These are phyloP conservation scores for Fallopia convolvulus DNA, from an alignment of 148 eudicot species.

Conservation along the genomic window DNA sequence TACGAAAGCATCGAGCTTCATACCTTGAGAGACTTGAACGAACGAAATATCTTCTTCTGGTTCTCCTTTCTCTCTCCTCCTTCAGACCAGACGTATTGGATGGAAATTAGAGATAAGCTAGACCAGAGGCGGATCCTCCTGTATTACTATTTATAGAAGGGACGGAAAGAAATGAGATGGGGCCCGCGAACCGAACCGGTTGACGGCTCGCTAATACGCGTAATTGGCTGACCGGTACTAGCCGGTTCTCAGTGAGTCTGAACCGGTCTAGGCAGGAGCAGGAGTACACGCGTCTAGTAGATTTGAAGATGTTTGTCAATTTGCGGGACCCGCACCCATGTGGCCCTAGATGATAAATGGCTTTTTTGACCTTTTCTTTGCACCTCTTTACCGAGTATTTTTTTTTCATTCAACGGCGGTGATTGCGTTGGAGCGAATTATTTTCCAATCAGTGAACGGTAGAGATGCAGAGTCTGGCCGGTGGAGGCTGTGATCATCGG, in stretches of 20 bases:
- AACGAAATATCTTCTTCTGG: background rate
- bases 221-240: background rate
- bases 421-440: background rate
- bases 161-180: background rate
- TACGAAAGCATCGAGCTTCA: background rate
- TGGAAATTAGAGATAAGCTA: constrained; percentile 1
- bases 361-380: too few species aligned
- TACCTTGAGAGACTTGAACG: background rate
- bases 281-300: background rate
- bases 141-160: constrained; percentile 3
- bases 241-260: background rate
- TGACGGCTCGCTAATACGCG: background rate
- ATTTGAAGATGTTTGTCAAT: background rate
- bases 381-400: too few species aligned
- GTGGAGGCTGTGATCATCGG: background rate
- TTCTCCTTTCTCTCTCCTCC: constrained; percentile 1
- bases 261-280: background rate
- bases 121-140: background rate
- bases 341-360: background rate
- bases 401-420: background rate
- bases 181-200: background rate
- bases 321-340: background rate
- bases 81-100: background rate
- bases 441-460: background rate
- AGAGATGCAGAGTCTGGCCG: background rate